phyloP scores from a whole-genome alignment of 257 asterid genomes.

The Leptodermis oblonga region DNA sequence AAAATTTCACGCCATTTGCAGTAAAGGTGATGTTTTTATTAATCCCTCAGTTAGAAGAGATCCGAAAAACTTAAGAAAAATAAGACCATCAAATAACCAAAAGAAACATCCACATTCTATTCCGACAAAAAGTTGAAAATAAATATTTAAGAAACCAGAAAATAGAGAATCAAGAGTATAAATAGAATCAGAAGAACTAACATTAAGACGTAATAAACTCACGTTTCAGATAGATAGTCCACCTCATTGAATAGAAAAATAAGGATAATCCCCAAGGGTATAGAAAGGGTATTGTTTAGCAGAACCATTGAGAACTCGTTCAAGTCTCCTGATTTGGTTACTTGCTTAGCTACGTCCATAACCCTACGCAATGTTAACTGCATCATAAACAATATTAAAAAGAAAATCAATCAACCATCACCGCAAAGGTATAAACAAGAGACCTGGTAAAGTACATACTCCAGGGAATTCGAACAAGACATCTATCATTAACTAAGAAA shows the following conservation, averaged over 20 bases:
- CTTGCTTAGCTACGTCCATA: constrained; percentile 93
- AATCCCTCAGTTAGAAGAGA: neutral
- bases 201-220: constrained; percentile 30
- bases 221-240: constrained; percentile 80
- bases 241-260: constrained; percentile 64
- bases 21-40: too few species aligned
- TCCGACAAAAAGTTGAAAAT: neutral
- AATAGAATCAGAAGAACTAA: neutral
- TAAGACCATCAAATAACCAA: neutral
- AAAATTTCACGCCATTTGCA: too few species aligned
- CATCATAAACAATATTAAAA: constrained; percentile 13
- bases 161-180: neutral
- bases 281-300: constrained; percentile 81
- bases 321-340: constrained; percentile 78
- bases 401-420: constrained; percentile 6
- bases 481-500: too few species aligned
- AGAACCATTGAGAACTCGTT: constrained; percentile 93
- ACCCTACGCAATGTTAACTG: constrained; percentile 87
- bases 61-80: neutral
- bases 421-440: neutral
- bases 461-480: neutral
- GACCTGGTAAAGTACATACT: neutral
- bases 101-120: neutral
- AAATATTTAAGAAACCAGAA: neutral
- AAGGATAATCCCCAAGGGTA: constrained; percentile 75